These are phyloP conservation scores for Metschnikowia shivogae DNA, from an alignment of 805 yeast genomes.

Conservation along the genomic window DNA sequence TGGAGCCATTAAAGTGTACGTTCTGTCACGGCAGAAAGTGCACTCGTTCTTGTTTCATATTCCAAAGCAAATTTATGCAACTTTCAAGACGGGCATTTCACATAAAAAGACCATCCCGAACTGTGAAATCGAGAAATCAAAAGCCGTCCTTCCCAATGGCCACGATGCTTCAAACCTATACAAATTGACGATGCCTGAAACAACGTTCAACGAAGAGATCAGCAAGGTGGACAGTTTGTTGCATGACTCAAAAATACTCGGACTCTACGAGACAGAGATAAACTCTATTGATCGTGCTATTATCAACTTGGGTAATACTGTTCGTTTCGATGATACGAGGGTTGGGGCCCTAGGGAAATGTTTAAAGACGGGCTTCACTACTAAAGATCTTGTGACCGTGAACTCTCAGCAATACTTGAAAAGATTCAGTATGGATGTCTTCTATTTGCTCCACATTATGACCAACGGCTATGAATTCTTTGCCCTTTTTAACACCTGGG, in stretches of 20 bases:
- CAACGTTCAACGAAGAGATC: conserved; percentile 51
- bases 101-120: conserved; percentile 41
- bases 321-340: conserved; percentile 61
- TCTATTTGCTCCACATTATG: conserved; percentile 64
- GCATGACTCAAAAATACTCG: conserved; percentile 56
- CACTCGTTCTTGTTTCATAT: conserved; percentile 71
- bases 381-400: conserved; percentile 48
- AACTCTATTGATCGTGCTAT: conserved; percentile 67
- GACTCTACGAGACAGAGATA: conserved; percentile 74
- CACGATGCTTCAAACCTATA: conserved; percentile 50
- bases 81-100: conserved; percentile 48
- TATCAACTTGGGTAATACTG: conserved; percentile 71
- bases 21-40: conserved; percentile 62
- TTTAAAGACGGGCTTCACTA: conserved; percentile 76
- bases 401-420: conserved; percentile 52
- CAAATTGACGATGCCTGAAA: conserved; percentile 66
- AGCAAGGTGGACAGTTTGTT: conserved; percentile 58
- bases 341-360: conserved; percentile 88
- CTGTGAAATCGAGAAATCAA: conserved; percentile 55
- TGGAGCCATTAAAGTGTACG: conserved; percentile 77
- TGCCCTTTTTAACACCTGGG: conserved; percentile 64
- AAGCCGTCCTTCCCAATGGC: conserved; percentile 69
- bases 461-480: conserved; percentile 75
- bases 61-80: conserved; percentile 69
- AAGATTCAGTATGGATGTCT: conserved; percentile 50